phyloP scores from a whole-genome alignment of 345 rosid genomes.

The Citrus trifoliata region DNA sequence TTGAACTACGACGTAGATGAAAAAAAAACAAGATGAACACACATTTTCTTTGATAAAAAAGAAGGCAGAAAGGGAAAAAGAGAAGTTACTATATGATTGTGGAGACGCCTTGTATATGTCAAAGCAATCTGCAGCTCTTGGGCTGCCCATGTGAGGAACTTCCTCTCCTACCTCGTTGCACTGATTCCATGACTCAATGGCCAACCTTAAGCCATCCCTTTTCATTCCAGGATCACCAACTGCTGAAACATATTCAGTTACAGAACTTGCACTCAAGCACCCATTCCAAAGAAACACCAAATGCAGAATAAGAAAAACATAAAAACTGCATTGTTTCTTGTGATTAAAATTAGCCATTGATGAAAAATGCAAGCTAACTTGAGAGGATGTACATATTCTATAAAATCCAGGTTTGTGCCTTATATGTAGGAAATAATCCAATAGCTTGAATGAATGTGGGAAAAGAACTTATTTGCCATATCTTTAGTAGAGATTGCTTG shows the following conservation, averaged over 20 bases:
- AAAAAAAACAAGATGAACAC: background rate
- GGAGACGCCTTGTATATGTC: conserved; percentile 39
- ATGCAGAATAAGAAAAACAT: background rate
- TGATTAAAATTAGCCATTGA: conserved; percentile 22
- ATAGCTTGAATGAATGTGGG: background rate
- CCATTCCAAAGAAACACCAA: conserved; percentile 11
- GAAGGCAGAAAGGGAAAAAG: background rate
- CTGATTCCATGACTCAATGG: conserved; percentile 68
- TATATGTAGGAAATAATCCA: background rate
- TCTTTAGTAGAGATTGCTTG: background rate
- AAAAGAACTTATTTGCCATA: background rate
- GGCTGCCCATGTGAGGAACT: conserved; percentile 61
- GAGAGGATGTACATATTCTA: background rate
- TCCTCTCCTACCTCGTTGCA: conserved; percentile 73
- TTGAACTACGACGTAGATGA: background rate
- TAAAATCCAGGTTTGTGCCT: background rate
- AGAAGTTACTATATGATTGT: conserved; percentile 9
- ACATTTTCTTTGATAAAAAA: background rate
- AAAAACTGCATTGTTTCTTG: background rate
- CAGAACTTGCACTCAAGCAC: conserved; percentile 3
- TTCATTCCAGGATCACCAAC: conserved; percentile 52
- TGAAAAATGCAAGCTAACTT: conserved; percentile 7
- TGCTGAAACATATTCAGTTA: conserved; percentile 29
- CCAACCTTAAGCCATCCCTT: conserved; percentile 50
- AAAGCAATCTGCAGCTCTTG: conserved; percentile 80